These are phyloP conservation scores for Hippophae gyantsensis DNA, from an alignment of 306 rosid genomes.

Conservation along the genomic window DNA sequence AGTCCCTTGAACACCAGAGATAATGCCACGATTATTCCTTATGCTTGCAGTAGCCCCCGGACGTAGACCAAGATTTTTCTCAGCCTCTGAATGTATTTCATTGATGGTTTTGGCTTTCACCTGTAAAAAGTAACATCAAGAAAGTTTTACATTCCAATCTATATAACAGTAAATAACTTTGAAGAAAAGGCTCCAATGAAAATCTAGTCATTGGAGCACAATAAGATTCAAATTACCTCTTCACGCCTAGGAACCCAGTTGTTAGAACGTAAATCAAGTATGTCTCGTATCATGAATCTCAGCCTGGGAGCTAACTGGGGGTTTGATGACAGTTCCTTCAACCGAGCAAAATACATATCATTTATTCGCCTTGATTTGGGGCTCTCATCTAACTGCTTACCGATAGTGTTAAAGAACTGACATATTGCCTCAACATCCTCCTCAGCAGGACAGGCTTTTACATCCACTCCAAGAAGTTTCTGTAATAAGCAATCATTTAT, in stretches of 20 bases:
- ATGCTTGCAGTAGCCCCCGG: conserved; percentile 92
- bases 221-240: conserved; percentile 48
- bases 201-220: not conserved
- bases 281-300: conserved; percentile 84
- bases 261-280: conserved; percentile 73
- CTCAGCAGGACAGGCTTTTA: conserved; percentile 79
- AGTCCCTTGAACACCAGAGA: conserved; percentile 53
- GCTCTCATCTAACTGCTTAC: conserved; percentile 89
- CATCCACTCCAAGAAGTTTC: conserved; percentile 84
- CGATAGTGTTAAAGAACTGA: conserved; percentile 88
- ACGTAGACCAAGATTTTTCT: conserved; percentile 88
- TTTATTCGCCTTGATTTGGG: conserved; percentile 70
- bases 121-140: conserved; percentile 25
- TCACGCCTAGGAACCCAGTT: conserved; percentile 97
- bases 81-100: conserved; percentile 96
- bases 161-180: not conserved
- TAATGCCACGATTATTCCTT: conserved; percentile 49
- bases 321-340: conserved; percentile 64
- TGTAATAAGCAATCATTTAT: conserved; percentile 29
- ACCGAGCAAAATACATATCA: conserved; percentile 55
- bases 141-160: conserved; percentile 1
- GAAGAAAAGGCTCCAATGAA: not conserved
- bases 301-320: conserved; percentile 71
- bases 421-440: conserved; percentile 98
- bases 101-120: conserved; percentile 85